Base-by-base conservation (phyloP, 441 rosid genomes). In the Euphorbia schlechtendalii region DNA sequence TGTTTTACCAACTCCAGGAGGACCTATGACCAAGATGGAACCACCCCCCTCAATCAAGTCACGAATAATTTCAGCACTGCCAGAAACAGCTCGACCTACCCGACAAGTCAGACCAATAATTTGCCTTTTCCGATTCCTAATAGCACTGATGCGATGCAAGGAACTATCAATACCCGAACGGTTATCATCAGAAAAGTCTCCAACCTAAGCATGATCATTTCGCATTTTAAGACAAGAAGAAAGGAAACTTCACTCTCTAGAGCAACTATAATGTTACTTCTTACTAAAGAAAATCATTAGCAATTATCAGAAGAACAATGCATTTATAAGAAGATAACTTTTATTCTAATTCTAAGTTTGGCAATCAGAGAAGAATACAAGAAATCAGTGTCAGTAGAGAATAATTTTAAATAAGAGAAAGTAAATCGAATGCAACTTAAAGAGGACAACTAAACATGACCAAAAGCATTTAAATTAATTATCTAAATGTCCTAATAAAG, bases 1-100 rank as follows among this genome's bases (percentile, higher is more conserved):
- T 41, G 98, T 92, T 82, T 92, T 92, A 67, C 98, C 98, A 59
- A 92, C 97, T 59, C 98, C 97, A 11, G 97, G 98, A 64, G 87
- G 88, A 63, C 98, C 97, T 7, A 92, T 88, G 70, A 90, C 92
- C 82, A 92, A 82, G 73, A 92, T 85, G 22, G 98, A 90, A 69
- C 92, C 88, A 73, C 96, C 92, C 56, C 86, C 86, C 69, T 81
- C 90, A 28, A 90, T 78, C 86, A 92, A 82, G 74, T 92, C 98
- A 58, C 83, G 77, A 27, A 88, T 78, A 41, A 85, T 80, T 71
- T 83, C 86, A 49, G 97, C 98, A 79, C 96, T 92, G 73, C 98
- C 97, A 64, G 92, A 78, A 59, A 88, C 71, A 43, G 84, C 92
- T 76, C 98, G 81, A 69, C 98, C 98, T 28, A 92, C 94, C 64